A percentile compares a stretch with the other conserved stretches of the same genome.
phyloP scores from a whole-genome alignment of 2,329 filamentous ascomycete genomes.

The Curvularia spicifera region DNA sequence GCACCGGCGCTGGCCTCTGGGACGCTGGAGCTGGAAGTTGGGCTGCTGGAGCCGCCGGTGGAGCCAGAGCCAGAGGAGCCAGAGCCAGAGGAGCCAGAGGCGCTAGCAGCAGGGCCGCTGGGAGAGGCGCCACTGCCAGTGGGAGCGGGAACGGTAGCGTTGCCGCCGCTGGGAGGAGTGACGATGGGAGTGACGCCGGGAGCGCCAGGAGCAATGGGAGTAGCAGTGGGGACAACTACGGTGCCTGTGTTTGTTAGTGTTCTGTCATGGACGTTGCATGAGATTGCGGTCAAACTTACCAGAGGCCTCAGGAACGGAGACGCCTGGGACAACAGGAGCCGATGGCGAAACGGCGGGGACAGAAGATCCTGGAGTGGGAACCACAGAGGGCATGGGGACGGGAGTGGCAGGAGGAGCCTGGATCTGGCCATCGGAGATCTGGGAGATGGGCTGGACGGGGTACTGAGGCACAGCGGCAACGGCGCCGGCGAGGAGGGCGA shows the following conservation, averaged over 20 bases:
- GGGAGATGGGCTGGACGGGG: constrained; percentile 41
- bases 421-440: constrained; percentile 50
- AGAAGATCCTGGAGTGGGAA: not conserved
- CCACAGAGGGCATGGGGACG: not conserved
- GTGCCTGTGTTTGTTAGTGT: not conserved
- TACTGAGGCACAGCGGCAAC: constrained; percentile 40
- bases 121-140: constrained; percentile 11
- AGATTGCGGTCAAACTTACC: not conserved
- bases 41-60: constrained; percentile 13
- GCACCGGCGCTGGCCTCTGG: constrained; percentile 31
- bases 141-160: constrained; percentile 15
- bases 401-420: constrained; percentile 40
- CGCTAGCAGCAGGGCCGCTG: constrained; percentile 5
- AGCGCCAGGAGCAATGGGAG: constrained; percentile 4
- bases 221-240: constrained; percentile 3
- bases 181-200: constrained; percentile 18
- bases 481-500: constrained; percentile 39
- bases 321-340: not conserved
- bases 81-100: not conserved
- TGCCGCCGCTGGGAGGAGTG: constrained; percentile 19
- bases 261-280: not conserved
- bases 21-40: constrained; percentile 13
- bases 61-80: not conserved
- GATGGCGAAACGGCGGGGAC: not conserved
- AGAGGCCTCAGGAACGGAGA: constrained; percentile 4